These are phyloP conservation scores for Xenoacremonium recifei DNA, from an alignment of 2,329 filamentous ascomycete species.

Conservation along the genomic window DNA sequence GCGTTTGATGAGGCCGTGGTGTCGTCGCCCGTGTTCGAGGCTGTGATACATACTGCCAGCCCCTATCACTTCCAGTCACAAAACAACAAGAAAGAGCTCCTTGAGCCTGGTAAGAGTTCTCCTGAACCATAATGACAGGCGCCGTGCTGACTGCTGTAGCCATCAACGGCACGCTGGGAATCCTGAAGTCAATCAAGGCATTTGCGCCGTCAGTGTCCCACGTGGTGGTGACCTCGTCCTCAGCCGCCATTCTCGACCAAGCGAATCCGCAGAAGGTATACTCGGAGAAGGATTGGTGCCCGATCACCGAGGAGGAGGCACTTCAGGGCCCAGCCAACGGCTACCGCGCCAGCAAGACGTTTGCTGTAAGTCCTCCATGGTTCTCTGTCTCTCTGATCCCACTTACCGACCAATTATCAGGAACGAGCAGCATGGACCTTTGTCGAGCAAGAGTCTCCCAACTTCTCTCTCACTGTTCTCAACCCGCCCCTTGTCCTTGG, in stretches of 20 bases:
- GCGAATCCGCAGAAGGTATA: background rate
- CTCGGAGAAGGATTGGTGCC: conserved; percentile 2
- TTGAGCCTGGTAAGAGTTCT: conserved; percentile 43
- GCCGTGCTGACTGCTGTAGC: too few species aligned
- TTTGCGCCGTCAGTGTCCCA: conserved; percentile 58
- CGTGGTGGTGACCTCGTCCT: conserved; percentile 53
- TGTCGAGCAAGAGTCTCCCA: background rate
- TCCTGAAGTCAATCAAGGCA: conserved; percentile 64
- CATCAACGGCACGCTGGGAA: conserved; percentile 57
- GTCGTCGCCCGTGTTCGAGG: conserved; percentile 42
- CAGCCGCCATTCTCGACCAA: conserved; percentile 3
- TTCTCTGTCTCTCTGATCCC: background rate
- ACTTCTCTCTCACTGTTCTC: background rate
- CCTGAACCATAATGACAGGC: too few species aligned
- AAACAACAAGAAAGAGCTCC: conserved; percentile 45
- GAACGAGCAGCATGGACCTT: background rate
- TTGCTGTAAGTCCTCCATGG: background rate
- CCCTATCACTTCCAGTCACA: conserved; percentile 48
- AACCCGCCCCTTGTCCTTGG: background rate
- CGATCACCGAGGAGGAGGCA: background rate
- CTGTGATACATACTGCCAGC: conserved; percentile 54
- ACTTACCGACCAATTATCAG: background rate
- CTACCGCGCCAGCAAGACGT: background rate
- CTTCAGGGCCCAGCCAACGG: background rate
- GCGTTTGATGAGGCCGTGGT: conserved; percentile 64